These are phyloP conservation scores for Nemania sp. DNA, from an alignment of 2,329 filamentous ascomycete genomes.

Conservation along the genomic window DNA sequence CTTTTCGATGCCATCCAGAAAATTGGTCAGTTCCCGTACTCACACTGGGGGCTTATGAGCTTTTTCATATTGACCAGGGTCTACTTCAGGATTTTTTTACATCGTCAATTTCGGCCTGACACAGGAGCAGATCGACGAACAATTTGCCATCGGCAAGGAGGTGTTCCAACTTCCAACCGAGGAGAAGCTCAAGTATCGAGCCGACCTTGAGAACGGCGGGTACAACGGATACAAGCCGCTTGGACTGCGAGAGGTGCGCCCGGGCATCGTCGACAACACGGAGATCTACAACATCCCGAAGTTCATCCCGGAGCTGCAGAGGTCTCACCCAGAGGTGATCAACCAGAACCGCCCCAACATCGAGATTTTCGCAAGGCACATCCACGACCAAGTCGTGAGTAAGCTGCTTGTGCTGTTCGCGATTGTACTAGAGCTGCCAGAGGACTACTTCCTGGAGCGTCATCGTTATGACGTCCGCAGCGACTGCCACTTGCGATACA, in stretches of 20 bases:
- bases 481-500: slow-evolving; percentile 63
- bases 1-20: slow-evolving; percentile 58
- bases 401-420: slow-evolving; percentile 45
- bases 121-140: slow-evolving; percentile 62
- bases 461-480: slow-evolving; percentile 59
- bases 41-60: too few species aligned
- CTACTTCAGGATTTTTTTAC: slow-evolving; percentile 61
- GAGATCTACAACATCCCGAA: slow-evolving; percentile 50
- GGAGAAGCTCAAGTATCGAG: slow-evolving; percentile 62
- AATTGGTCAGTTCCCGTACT: slow-evolving; percentile 37
- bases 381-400: slow-evolving; percentile 41
- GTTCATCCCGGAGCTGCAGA: slow-evolving; percentile 43
- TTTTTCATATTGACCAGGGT: background rate
- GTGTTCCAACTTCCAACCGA: slow-evolving; percentile 61
- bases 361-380: slow-evolving; percentile 43
- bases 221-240: slow-evolving; percentile 62
- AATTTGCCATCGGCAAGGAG: slow-evolving; percentile 64
- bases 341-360: slow-evolving; percentile 40
- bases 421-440: slow-evolving; percentile 60
- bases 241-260: slow-evolving; percentile 43
- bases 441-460: slow-evolving; percentile 57
- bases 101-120: slow-evolving; percentile 65
- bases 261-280: slow-evolving; percentile 45
- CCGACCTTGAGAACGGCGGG: slow-evolving; percentile 54
- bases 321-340: slow-evolving; percentile 43